These are phyloP conservation scores for Cladosporium velox DNA, from an alignment of 2,329 filamentous ascomycete genomes.

Conservation along the genomic window DNA sequence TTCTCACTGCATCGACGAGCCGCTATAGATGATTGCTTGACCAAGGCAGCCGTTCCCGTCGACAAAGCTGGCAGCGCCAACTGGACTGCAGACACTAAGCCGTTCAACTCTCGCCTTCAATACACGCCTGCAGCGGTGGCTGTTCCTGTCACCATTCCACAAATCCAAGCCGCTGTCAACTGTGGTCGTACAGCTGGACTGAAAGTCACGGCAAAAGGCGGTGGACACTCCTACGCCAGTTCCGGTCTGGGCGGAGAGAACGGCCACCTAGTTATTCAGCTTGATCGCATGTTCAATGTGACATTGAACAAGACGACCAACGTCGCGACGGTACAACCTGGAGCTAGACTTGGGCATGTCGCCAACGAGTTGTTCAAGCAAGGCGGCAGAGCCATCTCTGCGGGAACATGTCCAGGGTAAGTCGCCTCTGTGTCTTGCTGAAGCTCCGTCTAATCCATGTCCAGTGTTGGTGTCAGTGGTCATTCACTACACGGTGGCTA, in stretches of 20 bases:
- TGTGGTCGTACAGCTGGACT: conserved; percentile 18
- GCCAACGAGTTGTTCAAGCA: conserved; percentile 22
- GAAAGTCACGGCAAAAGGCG: conserved; percentile 20
- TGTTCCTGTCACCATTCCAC: conserved; percentile 8
- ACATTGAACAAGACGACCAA: conserved; percentile 22
- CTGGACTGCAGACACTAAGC: conserved; percentile 18
- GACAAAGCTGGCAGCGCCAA: conserved; percentile 15
- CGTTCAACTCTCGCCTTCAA: conserved; percentile 15
- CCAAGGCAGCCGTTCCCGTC: conserved; percentile 5
- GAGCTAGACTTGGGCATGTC: conserved; percentile 23
- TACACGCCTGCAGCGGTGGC: conserved; percentile 19
- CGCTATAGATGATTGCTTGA: conserved; percentile 14
- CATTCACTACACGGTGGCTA: conserved; percentile 24
- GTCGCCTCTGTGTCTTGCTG: background rate
- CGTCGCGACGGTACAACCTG: conserved; percentile 23
- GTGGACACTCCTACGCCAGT: conserved; percentile 22
- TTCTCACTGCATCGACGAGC: conserved; percentile 3
- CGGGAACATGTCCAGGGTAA: conserved; percentile 24
- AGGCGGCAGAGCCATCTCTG: conserved; percentile 23
- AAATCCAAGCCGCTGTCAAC: conserved; percentile 20
- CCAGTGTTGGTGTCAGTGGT: conserved; percentile 24
- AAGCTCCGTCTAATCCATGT: background rate
- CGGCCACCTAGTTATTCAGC: conserved; percentile 22
- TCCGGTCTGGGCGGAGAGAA: conserved; percentile 22
- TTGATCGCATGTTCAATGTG: conserved; percentile 23